Evolutionary conservation across 2,329 filamentous ascomycete species (phyloP).

Genomic region (Zymoseptoria crescenta): DNA sequence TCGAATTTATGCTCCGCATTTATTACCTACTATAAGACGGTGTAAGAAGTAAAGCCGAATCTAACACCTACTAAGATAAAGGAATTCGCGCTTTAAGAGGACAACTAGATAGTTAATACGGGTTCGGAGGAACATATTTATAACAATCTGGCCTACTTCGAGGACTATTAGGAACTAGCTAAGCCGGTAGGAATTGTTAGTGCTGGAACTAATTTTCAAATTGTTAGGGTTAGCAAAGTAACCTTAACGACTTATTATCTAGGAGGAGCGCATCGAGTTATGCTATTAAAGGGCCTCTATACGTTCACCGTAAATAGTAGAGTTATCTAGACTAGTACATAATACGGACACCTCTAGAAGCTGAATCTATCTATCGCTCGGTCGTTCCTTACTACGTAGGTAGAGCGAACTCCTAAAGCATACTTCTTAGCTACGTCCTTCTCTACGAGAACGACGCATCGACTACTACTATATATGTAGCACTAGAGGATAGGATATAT

Average conservation of each 20-base stretch:
- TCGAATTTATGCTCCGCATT: background rate
- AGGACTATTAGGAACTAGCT: background rate
- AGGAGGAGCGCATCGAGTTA: background rate
- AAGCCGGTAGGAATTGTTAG: background rate
- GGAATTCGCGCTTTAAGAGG: background rate
- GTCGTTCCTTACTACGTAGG: background rate
- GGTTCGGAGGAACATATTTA: background rate
- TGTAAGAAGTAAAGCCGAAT: background rate
- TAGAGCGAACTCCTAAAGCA: background rate
- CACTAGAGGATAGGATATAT: constrained; percentile 1
- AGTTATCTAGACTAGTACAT: background rate
- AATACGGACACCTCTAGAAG: background rate
- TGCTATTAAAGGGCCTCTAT: background rate
- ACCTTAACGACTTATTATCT: background rate
- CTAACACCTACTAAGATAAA: background rate
- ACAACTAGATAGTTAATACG: too few species aligned
- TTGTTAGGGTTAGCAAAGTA: background rate
- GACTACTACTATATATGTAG: background rate
- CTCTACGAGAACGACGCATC: background rate
- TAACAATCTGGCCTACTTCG: background rate
- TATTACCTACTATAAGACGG: background rate
- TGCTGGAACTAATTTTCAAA: background rate
- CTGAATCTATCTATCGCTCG: background rate
- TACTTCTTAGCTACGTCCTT: background rate
- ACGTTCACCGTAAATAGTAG: background rate